Percentiles rank a stretch among this genome's conserved stretches.
Evolutionary conservation across 2,329 filamentous ascomycete species (phyloP).

Genomic region (Aspergillus sp.): DNA sequence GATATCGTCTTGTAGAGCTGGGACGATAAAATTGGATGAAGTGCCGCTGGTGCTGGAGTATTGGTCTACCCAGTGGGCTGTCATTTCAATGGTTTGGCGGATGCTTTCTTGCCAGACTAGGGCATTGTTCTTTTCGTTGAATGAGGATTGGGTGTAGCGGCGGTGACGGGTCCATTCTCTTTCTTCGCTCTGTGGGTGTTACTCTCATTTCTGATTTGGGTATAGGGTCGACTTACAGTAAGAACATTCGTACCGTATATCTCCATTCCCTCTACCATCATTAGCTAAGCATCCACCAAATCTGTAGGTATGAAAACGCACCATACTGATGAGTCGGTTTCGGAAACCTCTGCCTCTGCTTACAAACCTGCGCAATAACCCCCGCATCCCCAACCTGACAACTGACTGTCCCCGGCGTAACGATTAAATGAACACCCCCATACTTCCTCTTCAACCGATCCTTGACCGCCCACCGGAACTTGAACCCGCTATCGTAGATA

Average conservation of each 20-base stretch:
- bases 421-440: constrained; percentile 10
- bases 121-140: constrained; percentile 38
- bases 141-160: constrained; percentile 35
- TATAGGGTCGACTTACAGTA: constrained; percentile 14
- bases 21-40: constrained; percentile 3
- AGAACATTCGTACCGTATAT: constrained; percentile 30
- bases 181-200: constrained; percentile 17
- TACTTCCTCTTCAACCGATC: constrained; percentile 8
- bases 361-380: constrained; percentile 11
- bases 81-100: constrained; percentile 27
- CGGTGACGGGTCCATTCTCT: constrained; percentile 40
- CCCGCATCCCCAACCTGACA: constrained; percentile 14
- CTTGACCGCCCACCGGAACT: constrained; percentile 11
- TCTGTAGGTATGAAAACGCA: constrained; percentile 1
- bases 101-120: constrained; percentile 35
- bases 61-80: constrained; percentile 16
- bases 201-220: background rate
- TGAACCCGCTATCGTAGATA: constrained; percentile 3
- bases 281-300: background rate
- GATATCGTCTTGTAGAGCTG: constrained; percentile 24
- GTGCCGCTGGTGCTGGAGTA: background rate
- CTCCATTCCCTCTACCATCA: constrained; percentile 12
- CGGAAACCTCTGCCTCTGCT: constrained; percentile 6
- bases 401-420: constrained; percentile 4
- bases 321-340: constrained; percentile 12